Conservation (phyloP, 129 eudicot species). For the Erigeron canadensis region DNA sequence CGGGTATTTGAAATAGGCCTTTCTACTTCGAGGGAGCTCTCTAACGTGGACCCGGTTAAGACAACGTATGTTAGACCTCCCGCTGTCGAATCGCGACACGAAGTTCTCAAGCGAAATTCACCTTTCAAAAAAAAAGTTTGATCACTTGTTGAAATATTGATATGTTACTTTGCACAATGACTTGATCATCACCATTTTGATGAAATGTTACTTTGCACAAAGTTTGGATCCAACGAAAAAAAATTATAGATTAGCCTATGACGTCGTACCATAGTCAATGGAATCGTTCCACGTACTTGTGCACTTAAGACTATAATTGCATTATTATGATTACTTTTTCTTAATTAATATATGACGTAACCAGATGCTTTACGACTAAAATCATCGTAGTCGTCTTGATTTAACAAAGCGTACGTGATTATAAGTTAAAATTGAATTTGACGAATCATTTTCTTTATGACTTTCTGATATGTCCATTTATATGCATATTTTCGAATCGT, state of each 20-base stretch:
- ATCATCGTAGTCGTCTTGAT: neutral
- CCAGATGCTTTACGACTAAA: neutral
- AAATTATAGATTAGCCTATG: slow-evolving; percentile 5
- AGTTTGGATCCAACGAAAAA: neutral
- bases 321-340: neutral
- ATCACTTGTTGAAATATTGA: too few relatives aligned
- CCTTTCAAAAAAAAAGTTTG: too few relatives aligned
- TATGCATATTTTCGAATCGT: too few relatives aligned
- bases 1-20: too few relatives aligned
- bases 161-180: too few relatives aligned
- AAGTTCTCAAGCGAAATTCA: too few relatives aligned
- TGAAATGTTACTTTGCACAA: neutral
- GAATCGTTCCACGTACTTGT: slow-evolving; percentile 12
- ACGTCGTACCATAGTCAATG: slow-evolving; percentile 4
- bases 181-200: neutral
- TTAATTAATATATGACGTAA: neutral
- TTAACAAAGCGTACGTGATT: neutral
- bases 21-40: too few relatives aligned
- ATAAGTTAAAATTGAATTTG: neutral
- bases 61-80: too few relatives aligned
- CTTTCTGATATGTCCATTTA: too few relatives aligned
- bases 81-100: too few relatives aligned
- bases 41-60: too few relatives aligned
- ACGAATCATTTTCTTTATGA: too few relatives aligned
- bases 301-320: slow-evolving; percentile 20